phyloP scores from a whole-genome alignment of 2,329 filamentous ascomycete genomes.

The Phaeoacremonium minimum region DNA sequence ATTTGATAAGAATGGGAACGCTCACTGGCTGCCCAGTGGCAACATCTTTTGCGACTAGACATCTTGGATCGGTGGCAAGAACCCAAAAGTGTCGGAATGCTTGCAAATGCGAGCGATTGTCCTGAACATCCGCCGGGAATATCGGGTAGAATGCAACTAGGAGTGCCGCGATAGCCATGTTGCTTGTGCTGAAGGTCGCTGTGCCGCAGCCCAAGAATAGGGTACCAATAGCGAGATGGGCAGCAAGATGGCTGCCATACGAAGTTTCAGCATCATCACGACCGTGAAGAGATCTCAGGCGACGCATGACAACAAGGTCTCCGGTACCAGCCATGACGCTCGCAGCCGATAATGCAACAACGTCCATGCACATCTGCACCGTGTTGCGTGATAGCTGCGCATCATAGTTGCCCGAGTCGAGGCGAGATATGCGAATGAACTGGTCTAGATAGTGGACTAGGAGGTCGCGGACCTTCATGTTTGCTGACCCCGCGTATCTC shows the following conservation, averaged over 20 bases:
- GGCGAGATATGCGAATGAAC: constrained; percentile 71
- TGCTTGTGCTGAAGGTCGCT: constrained; percentile 83
- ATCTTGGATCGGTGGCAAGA: constrained; percentile 83
- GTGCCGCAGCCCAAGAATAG: constrained; percentile 92
- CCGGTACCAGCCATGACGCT: constrained; percentile 96
- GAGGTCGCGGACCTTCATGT: constrained; percentile 70
- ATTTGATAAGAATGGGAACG: constrained; percentile 64
- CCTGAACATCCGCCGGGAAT: constrained; percentile 83
- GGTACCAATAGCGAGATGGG: constrained; percentile 85
- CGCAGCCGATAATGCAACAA: constrained; percentile 75
- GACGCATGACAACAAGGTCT: constrained; percentile 78
- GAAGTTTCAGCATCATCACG: constrained; percentile 78
- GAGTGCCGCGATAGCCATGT: constrained; percentile 80
- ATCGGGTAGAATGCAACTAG: constrained; percentile 92
- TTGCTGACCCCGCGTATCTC: constrained; percentile 69
- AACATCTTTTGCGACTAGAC: constrained; percentile 81
- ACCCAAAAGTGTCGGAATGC: constrained; percentile 98
- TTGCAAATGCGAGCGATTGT: constrained; percentile 92
- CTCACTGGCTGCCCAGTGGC: constrained; percentile 77
- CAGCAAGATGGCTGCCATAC: constrained; percentile 90
- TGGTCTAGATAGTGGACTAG: constrained; percentile 81
- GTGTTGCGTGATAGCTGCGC: constrained; percentile 78
- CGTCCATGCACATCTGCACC: constrained; percentile 85
- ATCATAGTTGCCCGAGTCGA: constrained; percentile 64
- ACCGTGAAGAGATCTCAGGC: constrained; percentile 83